Conservation (phyloP, 768 basidiomycete genomes). For the Candolleomyces eurysporus region DNA sequence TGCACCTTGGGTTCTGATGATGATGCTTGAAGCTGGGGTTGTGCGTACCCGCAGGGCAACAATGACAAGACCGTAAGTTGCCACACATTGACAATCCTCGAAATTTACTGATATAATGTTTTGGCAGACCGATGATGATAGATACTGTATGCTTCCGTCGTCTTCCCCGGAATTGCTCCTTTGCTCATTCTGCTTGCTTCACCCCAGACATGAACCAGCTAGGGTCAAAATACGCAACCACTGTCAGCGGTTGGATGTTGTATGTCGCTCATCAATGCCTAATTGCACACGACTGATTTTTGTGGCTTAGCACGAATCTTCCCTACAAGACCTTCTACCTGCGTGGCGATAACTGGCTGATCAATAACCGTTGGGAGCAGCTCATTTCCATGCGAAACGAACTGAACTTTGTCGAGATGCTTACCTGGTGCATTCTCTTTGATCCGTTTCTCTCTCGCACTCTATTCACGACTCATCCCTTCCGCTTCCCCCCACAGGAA, state of each 20-base stretch:
- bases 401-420: slow-evolving; percentile 60
- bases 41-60: slow-evolving; percentile 58
- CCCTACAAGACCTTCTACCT: slow-evolving; percentile 66
- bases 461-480: no score
- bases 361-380: slow-evolving; percentile 70
- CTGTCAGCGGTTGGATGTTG: slow-evolving; percentile 49
- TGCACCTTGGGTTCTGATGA: not conserved
- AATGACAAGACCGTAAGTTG: slow-evolving; percentile 38
- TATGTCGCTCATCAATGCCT: slow-evolving; percentile 21
- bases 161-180: not conserved
- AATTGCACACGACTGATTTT: no score
- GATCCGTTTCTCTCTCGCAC: no score
- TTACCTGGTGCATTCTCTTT: slow-evolving; percentile 50
- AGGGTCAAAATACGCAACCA: slow-evolving; percentile 42
- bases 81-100: not conserved
- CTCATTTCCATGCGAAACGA: slow-evolving; percentile 55
- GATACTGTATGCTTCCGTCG: slow-evolving; percentile 38
- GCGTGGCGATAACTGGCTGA: slow-evolving; percentile 65
- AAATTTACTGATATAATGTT: slow-evolving; percentile 4
- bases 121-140: slow-evolving; percentile 40
- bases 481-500: slow-evolving; percentile 39
- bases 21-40: slow-evolving; percentile 47
- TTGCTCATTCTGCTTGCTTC: not conserved
- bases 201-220: slow-evolving; percentile 40
- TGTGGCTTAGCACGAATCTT: slow-evolving; percentile 41